phyloP scores from a whole-genome alignment of 2,329 filamentous ascomycete species.

The Coleophoma crateriformis region DNA sequence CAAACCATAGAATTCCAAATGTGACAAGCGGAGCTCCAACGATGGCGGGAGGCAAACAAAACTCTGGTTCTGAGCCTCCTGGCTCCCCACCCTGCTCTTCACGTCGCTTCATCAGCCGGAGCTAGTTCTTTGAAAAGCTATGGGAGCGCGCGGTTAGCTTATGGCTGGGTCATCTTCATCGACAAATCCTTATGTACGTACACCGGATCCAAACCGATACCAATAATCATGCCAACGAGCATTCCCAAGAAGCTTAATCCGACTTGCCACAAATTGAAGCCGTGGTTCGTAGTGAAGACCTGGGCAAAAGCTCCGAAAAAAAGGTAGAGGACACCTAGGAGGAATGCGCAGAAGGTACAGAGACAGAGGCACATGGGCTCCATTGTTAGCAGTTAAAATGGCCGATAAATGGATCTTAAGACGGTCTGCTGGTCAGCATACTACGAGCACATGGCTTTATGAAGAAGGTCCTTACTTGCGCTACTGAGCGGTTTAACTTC shows the following conservation, averaged over 20 bases:
- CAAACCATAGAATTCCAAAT: conserved; percentile 79
- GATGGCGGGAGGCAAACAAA: conserved; percentile 69
- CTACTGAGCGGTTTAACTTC: neutral
- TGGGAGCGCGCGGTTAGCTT: too few species aligned
- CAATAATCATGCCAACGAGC: conserved; percentile 58
- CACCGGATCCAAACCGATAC: conserved; percentile 53
- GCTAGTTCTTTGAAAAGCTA: too few species aligned
- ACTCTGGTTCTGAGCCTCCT: conserved; percentile 72
- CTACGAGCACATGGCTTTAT: conserved; percentile 32
- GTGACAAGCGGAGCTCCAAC: conserved; percentile 71
- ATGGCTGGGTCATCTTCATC: conserved; percentile 38
- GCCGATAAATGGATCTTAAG: conserved; percentile 45
- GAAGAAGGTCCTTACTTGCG: neutral
- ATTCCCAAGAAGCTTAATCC: conserved; percentile 73
- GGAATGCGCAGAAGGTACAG: conserved; percentile 72
- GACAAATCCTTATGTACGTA: conserved; percentile 54
- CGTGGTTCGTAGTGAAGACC: conserved; percentile 67
- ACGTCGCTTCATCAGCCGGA: too few species aligned
- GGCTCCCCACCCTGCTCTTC: conserved; percentile 27
- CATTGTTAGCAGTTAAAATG: conserved; percentile 70
- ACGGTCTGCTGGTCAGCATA: too few species aligned
- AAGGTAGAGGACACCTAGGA: conserved; percentile 79
- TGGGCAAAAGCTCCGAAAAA: conserved; percentile 85
- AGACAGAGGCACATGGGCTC: conserved; percentile 82
- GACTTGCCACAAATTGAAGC: conserved; percentile 70